Evolutionary conservation across 2,329 filamentous ascomycete species (phyloP), one percentile per base, ranked within the genome.

Genomic region (Chaetomiaceae sp.): DNA sequence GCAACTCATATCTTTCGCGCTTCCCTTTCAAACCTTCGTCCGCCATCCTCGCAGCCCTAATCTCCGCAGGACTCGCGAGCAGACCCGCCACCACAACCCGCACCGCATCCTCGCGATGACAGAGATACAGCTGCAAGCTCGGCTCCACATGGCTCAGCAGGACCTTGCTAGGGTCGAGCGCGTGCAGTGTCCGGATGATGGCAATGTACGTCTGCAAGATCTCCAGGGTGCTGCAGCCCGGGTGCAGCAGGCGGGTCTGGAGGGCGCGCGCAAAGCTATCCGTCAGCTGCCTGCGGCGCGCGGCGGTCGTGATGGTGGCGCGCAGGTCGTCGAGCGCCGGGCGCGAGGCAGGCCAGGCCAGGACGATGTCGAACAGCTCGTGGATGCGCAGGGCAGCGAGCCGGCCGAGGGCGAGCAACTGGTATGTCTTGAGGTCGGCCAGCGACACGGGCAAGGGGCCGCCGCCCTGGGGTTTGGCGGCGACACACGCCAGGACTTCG

Each of bases 281-380:
- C 2, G 84, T 88, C 9, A 93, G 71, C 54, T 86, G 75, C 17
- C 84, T 69, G 42, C 88, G 83, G 27, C 81, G 76, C 46, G 81
- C 76, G 3, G 84, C 75, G 1, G 83, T 82, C 10, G 79, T 84
- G 24, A 88, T 77, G 37, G 83, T 81, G 44, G 82, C 76, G 50
- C 83, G 76, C 52, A 91, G 76, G 59, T 93, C 88, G 24, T 87
- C 77, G 3, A 93, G 73, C 1, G 83, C 88, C 2, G 83, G 82
- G 45, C 76, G 73, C 54, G 83, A 88, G 29, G 74, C 66, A 4
- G 86, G 84, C 86, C 86, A 93, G 47, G 76, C 73, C 47, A 86
- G 74, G 37, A 89, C 81, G 59, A 91, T 89, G 58, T 90, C 84
- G 58, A 89, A 91, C 9, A 93, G 70, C 58, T 88, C 81, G 7